A percentile compares a stretch with the other conserved stretches of the same genome.
Conservation (phyloP, 2,329 filamentous ascomycete genomes). For the Penicillium sp. region DNA sequence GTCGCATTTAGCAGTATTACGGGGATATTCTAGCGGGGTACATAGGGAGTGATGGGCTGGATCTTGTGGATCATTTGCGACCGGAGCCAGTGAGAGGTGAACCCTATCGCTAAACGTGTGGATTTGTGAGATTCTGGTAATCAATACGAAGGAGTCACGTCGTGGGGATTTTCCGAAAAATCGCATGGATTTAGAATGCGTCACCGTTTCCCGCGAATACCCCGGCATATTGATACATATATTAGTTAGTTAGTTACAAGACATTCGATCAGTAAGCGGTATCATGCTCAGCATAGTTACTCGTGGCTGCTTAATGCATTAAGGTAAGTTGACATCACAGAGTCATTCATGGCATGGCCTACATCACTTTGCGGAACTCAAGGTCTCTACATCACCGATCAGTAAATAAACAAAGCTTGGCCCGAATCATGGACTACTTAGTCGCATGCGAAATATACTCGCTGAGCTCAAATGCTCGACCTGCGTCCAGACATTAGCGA, state of each 20-base stretch:
- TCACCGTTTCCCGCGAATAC: background rate
- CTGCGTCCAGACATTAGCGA: slow-evolving; percentile 3
- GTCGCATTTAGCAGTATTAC: background rate
- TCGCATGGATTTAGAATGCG: slow-evolving; percentile 1
- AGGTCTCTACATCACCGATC: background rate
- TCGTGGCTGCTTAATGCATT: too few relatives aligned
- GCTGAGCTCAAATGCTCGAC: slow-evolving; percentile 3
- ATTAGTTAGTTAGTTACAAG: too few relatives aligned
- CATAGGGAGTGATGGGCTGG: slow-evolving; percentile 4
- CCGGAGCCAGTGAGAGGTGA: slow-evolving; percentile 1
- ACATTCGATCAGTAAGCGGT: too few relatives aligned
- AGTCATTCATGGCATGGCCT: too few relatives aligned
- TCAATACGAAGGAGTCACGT: slow-evolving; percentile 5
- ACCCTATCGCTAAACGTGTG: background rate
- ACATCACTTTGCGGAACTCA: background rate
- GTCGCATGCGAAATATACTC: background rate
- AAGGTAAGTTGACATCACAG: too few relatives aligned
- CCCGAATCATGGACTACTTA: background rate
- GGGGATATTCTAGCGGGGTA: slow-evolving; percentile 4
- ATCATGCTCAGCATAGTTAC: too few relatives aligned
- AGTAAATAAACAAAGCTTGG: background rate
- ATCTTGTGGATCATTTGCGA: slow-evolving; percentile 7
- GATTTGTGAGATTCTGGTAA: slow-evolving; percentile 23
- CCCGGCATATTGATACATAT: too few relatives aligned
- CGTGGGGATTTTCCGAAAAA: background rate